Percentiles rank a stretch among this genome's conserved stretches.
These are phyloP conservation scores for Leucoagaricus sp. DNA, from an alignment of 1,284 basidiomycete genomes.

Conservation along the genomic window DNA sequence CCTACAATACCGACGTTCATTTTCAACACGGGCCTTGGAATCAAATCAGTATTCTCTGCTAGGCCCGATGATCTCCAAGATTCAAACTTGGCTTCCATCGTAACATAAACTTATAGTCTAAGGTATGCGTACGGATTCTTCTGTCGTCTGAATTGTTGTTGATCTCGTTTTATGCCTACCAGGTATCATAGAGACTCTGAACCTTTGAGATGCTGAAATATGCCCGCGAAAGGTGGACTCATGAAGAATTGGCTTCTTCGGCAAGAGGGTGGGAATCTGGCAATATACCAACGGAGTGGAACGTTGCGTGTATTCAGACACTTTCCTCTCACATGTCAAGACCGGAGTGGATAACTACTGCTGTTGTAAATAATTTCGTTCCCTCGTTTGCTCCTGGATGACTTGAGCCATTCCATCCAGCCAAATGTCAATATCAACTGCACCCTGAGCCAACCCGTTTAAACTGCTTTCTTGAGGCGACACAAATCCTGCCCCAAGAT, in stretches of 20 bases:
- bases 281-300: too few relatives aligned
- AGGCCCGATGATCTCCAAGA: background rate
- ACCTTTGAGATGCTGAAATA: too few relatives aligned
- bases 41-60: background rate
- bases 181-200: too few relatives aligned
- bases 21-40: background rate
- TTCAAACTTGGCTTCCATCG: background rate
- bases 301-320: too few relatives aligned
- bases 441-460: constrained; percentile 19
- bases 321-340: background rate
- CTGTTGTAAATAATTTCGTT: constrained; percentile 37
- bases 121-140: too few relatives aligned
- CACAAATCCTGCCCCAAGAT: constrained; percentile 53
- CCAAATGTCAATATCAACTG: constrained; percentile 63
- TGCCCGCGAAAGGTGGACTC: too few relatives aligned
- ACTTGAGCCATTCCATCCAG: constrained; percentile 78
- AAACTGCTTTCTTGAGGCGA: constrained; percentile 2
- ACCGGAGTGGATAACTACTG: background rate
- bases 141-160: too few relatives aligned
- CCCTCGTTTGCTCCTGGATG: constrained; percentile 55
- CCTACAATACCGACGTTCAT: background rate
- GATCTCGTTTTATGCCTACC: too few relatives aligned
- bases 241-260: too few relatives aligned
- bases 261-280: too few relatives aligned
- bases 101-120: background rate